phyloP scores from a whole-genome alignment of 805 yeast species.

The Clavispora asparagi region DNA sequence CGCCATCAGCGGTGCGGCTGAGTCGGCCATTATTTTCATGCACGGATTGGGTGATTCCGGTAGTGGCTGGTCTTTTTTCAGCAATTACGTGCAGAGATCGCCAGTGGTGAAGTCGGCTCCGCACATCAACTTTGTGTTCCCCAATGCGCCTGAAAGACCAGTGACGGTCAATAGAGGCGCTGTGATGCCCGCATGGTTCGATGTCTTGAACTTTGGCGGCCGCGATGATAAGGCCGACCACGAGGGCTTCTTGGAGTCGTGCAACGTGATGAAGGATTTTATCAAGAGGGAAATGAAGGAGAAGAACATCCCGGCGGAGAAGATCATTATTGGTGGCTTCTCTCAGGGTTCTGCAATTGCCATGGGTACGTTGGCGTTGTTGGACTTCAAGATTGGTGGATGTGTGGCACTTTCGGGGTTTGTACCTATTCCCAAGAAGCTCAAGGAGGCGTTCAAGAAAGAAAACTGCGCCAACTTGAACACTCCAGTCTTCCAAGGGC shows the following conservation, averaged over 20 bases:
- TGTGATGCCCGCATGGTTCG: constrained; percentile 84
- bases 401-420: constrained; percentile 76
- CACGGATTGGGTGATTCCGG: constrained; percentile 96
- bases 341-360: constrained; percentile 90
- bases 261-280: constrained; percentile 39
- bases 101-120: constrained; percentile 45
- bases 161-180: constrained; percentile 64
- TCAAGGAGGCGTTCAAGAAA: constrained; percentile 15
- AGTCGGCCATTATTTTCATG: constrained; percentile 61
- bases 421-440: constrained; percentile 28
- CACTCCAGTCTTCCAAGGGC: constrained; percentile 85
- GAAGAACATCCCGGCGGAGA: constrained; percentile 50
- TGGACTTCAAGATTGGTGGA: constrained; percentile 70
- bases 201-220: constrained; percentile 54
- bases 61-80: constrained; percentile 81
- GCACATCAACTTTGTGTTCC: constrained; percentile 67
- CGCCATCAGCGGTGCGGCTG: constrained; percentile 21
- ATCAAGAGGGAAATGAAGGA: constrained; percentile 49
- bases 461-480: constrained; percentile 35
- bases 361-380: constrained; percentile 51
- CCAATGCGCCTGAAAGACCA: constrained; percentile 77
- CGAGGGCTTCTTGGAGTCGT: constrained; percentile 48
- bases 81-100: constrained; percentile 50
- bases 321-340: constrained; percentile 90
- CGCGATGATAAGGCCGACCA: constrained; percentile 44